These are phyloP conservation scores for Arachis stenosperma DNA, from an alignment of 306 rosid species.

Conservation along the genomic window DNA sequence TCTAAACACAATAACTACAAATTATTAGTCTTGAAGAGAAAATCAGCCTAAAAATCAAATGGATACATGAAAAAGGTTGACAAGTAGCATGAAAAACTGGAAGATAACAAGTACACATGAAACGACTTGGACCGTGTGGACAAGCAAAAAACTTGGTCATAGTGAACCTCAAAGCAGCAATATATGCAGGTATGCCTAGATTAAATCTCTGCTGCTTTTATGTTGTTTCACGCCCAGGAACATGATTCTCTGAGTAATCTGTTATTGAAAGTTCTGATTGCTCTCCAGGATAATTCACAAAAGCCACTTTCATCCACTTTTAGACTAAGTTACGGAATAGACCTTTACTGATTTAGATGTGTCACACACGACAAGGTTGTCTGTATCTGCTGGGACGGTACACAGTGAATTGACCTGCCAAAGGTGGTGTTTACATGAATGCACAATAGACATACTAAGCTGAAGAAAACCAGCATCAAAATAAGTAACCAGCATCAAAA, in stretches of 20 bases:
- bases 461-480: too few species aligned
- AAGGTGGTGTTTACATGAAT: constrained; percentile 33
- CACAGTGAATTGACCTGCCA: constrained; percentile 93
- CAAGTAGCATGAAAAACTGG: background rate
- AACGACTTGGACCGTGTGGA: background rate
- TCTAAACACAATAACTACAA: constrained; percentile 16
- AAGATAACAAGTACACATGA: constrained; percentile 4
- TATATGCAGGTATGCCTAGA: constrained; percentile 1
- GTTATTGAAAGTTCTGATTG: constrained; percentile 30
- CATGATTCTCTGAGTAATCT: background rate
- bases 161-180: constrained; percentile 18
- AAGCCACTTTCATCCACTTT: constrained; percentile 28
- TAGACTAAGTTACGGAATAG: constrained; percentile 62
- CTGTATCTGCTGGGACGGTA: constrained; percentile 70
- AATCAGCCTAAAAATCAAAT: background rate
- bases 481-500: constrained; percentile 29
- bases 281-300: constrained; percentile 30
- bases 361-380: constrained; percentile 88
- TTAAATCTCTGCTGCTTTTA: constrained; percentile 26
- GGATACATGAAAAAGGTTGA: background rate
- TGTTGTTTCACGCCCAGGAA: constrained; percentile 13
- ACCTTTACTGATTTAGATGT: constrained; percentile 84
- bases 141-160: constrained; percentile 7
- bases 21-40: background rate
- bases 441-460: constrained; percentile 1